phyloP scores from a whole-genome alignment of 2,329 filamentous ascomycete genomes.

The Atkinsonella hypoxylon region DNA sequence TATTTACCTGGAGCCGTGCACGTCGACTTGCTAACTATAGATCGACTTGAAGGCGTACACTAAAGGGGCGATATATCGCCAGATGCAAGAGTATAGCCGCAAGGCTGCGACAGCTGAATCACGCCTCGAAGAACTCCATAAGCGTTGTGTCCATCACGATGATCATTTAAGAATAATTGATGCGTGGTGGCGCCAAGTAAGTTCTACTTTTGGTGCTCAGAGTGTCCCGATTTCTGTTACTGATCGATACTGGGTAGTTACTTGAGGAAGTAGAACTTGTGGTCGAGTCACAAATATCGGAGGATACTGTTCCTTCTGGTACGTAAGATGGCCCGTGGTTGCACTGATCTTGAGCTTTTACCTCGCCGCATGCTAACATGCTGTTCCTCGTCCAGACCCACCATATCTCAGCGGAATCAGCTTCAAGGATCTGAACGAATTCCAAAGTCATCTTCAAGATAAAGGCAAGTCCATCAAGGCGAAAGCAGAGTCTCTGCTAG shows the following conservation, averaged over 20 bases:
- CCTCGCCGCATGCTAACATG: slow-evolving; percentile 11
- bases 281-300: slow-evolving; percentile 33
- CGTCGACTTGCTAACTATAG: background rate
- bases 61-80: slow-evolving; percentile 92
- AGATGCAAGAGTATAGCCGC: slow-evolving; percentile 96
- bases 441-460: slow-evolving; percentile 68
- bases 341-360: too few relatives aligned
- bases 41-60: slow-evolving; percentile 22
- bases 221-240: background rate
- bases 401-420: slow-evolving; percentile 45
- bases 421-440: slow-evolving; percentile 56
- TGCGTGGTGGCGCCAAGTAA: slow-evolving; percentile 87
- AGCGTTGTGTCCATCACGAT: slow-evolving; percentile 71
- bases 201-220: slow-evolving; percentile 14
- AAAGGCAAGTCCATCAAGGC: slow-evolving; percentile 67
- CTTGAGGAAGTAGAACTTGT: slow-evolving; percentile 52
- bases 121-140: slow-evolving; percentile 68
- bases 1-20: background rate
- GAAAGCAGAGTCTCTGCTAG: slow-evolving; percentile 59
- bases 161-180: slow-evolving; percentile 87
- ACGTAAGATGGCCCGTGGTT: slow-evolving; percentile 1
- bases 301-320: slow-evolving; percentile 14
- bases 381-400: slow-evolving; percentile 26
- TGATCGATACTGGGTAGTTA: slow-evolving; percentile 29
- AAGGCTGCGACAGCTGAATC: slow-evolving; percentile 73